A percentile compares a stretch with the other conserved stretches of the same genome.
phyloP scores from a whole-genome alignment of 345 rosid species.

The Excoecaria agallocha region DNA sequence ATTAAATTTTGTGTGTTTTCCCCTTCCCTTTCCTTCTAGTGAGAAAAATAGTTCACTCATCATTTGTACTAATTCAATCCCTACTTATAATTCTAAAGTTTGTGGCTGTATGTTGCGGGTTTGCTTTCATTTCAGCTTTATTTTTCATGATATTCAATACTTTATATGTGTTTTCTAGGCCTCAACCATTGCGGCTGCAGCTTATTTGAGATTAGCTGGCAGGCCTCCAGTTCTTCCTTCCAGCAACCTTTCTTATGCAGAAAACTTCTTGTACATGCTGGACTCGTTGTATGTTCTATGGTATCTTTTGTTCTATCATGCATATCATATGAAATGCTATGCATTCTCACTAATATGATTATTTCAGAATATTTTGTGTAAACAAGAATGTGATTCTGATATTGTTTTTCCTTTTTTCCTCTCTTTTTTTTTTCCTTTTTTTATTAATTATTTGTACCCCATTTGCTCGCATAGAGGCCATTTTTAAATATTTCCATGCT shows the following conservation, averaged over 20 bases:
- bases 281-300: constrained; percentile 70
- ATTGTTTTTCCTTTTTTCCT: no score
- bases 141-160: not conserved
- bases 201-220: constrained; percentile 94
- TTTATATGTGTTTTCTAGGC: constrained; percentile 18
- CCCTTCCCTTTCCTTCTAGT: not conserved
- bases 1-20: constrained; percentile 2
- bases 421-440: not conserved
- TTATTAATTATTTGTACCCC: not conserved
- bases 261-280: constrained; percentile 92
- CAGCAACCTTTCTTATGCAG: constrained; percentile 79
- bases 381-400: no score
- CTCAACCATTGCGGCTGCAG: constrained; percentile 93
- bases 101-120: not conserved
- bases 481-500: not conserved
- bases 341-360: not conserved
- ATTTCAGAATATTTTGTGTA: no score
- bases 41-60: not conserved
- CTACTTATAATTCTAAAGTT: not conserved
- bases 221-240: constrained; percentile 97
- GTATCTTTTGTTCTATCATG: not conserved
- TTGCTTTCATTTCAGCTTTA: not conserved
- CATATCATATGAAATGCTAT: not conserved
- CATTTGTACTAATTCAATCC: not conserved
- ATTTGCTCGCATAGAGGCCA: not conserved